Evolutionary conservation across 495 filamentous ascomycete species (phyloP).

Genomic region (Penicillium turbatum): DNA sequence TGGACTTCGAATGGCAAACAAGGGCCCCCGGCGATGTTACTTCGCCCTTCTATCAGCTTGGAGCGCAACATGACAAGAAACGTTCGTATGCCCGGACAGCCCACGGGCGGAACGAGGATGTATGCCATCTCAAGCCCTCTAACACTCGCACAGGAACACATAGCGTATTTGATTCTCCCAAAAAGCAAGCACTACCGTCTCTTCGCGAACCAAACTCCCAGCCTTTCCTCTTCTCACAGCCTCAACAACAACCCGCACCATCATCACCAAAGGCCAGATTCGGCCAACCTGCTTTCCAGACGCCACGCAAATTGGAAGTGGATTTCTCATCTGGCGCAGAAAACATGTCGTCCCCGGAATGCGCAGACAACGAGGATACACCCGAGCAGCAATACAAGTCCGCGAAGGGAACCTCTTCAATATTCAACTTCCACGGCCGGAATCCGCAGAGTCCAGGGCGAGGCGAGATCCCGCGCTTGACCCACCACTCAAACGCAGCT

Average conservation of each 20-base stretch:
- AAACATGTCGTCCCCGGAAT: constrained; percentile 67
- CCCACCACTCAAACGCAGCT: constrained; percentile 50
- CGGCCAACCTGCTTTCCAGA: constrained; percentile 69
- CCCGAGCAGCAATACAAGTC: constrained; percentile 53
- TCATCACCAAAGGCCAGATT: constrained; percentile 44
- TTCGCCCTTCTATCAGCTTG: constrained; percentile 56
- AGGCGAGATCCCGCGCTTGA: constrained; percentile 52
- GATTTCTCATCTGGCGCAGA: constrained; percentile 79
- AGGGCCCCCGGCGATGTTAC: constrained; percentile 52
- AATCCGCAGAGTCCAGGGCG: constrained; percentile 48
- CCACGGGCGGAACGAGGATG: not conserved
- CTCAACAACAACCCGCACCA: constrained; percentile 25
- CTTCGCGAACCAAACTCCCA: constrained; percentile 49
- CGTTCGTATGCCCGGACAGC: constrained; percentile 35
- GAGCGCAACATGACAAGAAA: constrained; percentile 47
- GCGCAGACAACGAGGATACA: constrained; percentile 64
- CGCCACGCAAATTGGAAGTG: constrained; percentile 68
- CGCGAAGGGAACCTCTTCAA: constrained; percentile 41
- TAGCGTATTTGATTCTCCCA: constrained; percentile 49
- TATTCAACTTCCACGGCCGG: constrained; percentile 43
- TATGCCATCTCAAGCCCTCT: not conserved
- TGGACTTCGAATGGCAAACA: constrained; percentile 66
- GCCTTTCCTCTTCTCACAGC: constrained; percentile 41
- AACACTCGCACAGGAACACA: constrained; percentile 41
- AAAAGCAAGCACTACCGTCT: constrained; percentile 42